Conservation (phyloP, 495 filamentous ascomycete species). For the Neurospora hispaniola region DNA sequence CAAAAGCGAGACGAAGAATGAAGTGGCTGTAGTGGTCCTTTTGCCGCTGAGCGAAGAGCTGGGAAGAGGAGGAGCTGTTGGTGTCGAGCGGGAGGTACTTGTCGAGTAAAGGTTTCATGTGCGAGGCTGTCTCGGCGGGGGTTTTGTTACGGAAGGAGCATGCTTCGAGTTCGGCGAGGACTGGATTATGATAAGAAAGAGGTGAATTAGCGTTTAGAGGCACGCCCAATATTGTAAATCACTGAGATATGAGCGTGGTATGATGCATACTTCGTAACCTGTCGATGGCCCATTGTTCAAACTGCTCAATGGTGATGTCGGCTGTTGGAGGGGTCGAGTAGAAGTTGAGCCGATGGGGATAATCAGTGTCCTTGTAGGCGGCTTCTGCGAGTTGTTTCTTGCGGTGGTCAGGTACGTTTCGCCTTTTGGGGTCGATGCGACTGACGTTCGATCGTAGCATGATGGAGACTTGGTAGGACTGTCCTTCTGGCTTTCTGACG, state of each 20-base stretch:
- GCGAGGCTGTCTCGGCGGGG: constrained; percentile 60
- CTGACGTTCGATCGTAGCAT: constrained; percentile 67
- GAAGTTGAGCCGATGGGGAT: constrained; percentile 82
- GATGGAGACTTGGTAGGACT: constrained; percentile 14
- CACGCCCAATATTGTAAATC: too few relatives aligned
- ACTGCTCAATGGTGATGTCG: constrained; percentile 94
- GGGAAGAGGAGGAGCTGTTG: constrained; percentile 51
- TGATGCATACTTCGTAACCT: constrained; percentile 49
- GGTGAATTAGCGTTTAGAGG: too few relatives aligned
- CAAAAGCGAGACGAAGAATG: constrained; percentile 89
- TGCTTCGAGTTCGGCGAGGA: constrained; percentile 90
- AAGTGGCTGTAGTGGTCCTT: constrained; percentile 98
- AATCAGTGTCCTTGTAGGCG: constrained; percentile 60
- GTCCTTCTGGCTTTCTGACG: neutral
- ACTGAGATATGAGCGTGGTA: too few relatives aligned
- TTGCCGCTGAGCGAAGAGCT: constrained; percentile 63
- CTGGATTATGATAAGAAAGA: constrained; percentile 28
- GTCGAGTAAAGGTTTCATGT: constrained; percentile 70
- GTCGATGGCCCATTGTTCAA: constrained; percentile 99
- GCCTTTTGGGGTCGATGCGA: constrained; percentile 73
- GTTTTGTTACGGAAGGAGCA: constrained; percentile 90
- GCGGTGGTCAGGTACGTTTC: constrained; percentile 61
- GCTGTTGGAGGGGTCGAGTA: constrained; percentile 80
- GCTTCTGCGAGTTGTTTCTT: constrained; percentile 77
- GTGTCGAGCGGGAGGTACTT: constrained; percentile 79